Evolutionary conservation across 495 filamentous ascomycete species (phyloP), one percentile per base, ranked within the genome.

Genomic region (Amphirosellinia nigrospora): DNA sequence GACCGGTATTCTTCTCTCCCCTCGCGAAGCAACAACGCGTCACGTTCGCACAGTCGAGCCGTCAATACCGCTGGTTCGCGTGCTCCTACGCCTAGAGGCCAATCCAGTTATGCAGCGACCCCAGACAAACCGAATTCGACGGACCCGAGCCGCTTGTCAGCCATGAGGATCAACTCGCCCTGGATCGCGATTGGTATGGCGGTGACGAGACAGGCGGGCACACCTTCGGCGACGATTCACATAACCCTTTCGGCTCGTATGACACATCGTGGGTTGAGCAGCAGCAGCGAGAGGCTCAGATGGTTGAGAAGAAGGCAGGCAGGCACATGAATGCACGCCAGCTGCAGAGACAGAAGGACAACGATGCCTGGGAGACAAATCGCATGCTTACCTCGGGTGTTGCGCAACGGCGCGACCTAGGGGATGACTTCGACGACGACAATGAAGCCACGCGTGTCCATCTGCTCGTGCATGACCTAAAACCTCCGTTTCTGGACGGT

Each of bases 281-380:
- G 65, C 88, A 91, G 73, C 90, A 94, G 77, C 82, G 87, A 46
- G 93, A 94, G 79, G 85, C 85, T 4, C 90, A 87, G 8, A 75
- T 94, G 76, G 83, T 86, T 34, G 92, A 93, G 75, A 93, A 91
- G 82, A 93, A 94, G 81, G 84, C 88, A 30, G 87, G 85, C 30
- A 92, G 88, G 74, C 77, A 83, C 79, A 86, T 92, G 78, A 93
- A 85, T 79, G 89, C 89, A n/a, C 84, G 89, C 53, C 89, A 91
- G 55, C 79, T 90, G 19, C 93, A 96, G 78, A 94, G 91, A 79
- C 93, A 97, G 81, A 94, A 94, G 77, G 96, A 98, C 77, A 91
- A 92, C 30, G 96, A 99, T 84, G 94, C 93, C 34, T 99, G 96
- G 96, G 96, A 99, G 78, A 94, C 94, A 19, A 98, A 99, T 81